Conservation (phyloP, 129 eudicot genomes). For the Flaveria brownii region DNA sequence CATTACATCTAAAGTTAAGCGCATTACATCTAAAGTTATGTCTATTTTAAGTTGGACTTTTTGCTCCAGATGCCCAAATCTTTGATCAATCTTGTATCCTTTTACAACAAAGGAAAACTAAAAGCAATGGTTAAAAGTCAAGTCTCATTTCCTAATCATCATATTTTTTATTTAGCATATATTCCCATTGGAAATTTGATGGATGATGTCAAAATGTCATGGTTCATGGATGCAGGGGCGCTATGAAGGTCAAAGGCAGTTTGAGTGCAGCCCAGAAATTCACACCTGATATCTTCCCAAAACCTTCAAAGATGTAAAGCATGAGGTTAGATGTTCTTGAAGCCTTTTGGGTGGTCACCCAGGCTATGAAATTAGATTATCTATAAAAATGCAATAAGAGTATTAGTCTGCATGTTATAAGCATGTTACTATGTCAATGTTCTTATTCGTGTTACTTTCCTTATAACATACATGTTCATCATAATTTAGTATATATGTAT, state of each 20-base stretch:
- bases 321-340: slow-evolving; percentile 30
- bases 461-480: background rate
- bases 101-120: no score
- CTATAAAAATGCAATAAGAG: slow-evolving; percentile 27
- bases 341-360: background rate
- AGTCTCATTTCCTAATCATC: no score
- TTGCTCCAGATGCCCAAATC: no score
- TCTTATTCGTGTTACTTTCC: background rate
- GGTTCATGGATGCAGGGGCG: slow-evolving; percentile 57
- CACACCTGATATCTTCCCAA: slow-evolving; percentile 97
- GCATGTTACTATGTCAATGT: no score
- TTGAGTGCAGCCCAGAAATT: slow-evolving; percentile 92
- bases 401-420: background rate
- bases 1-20: no score
- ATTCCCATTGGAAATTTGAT: slow-evolving; percentile 7
- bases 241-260: slow-evolving; percentile 91
- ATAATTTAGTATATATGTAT: no score
- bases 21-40: no score
- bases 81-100: no score
- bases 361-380: slow-evolving; percentile 19
- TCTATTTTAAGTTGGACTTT: no score
- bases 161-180: no score
- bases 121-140: no score
- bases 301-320: slow-evolving; percentile 72
- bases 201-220: no score